These are phyloP conservation scores for Exophiala bonariae DNA, from an alignment of 2,329 filamentous ascomycete species.

Conservation along the genomic window DNA sequence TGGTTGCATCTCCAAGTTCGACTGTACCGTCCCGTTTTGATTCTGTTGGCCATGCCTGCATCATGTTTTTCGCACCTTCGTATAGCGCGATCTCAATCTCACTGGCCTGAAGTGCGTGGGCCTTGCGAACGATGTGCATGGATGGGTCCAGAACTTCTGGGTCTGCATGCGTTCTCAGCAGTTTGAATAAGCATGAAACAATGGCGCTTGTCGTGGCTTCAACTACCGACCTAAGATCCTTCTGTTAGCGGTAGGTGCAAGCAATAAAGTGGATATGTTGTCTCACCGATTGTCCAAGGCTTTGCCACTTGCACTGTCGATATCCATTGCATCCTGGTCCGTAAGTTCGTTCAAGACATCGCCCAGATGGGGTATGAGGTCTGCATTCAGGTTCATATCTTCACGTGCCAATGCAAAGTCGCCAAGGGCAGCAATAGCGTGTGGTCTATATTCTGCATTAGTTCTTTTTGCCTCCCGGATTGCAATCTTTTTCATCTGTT, in stretches of 20 bases:
- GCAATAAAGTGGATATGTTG: conserved; percentile 7
- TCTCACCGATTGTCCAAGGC: conserved; percentile 18
- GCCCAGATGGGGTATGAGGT: conserved; percentile 54
- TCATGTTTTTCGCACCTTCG: conserved; percentile 21
- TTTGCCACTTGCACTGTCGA: conserved; percentile 49
- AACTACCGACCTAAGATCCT: conserved; percentile 7
- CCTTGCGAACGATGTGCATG: conserved; percentile 16
- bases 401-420: conserved; percentile 67
- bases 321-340: conserved; percentile 63
- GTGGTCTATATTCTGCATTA: conserved; percentile 77
- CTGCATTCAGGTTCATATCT: conserved; percentile 69
- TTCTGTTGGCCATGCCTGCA: conserved; percentile 10
- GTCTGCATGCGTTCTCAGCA: conserved; percentile 15
- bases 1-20: conserved; percentile 5
- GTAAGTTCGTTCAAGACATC: conserved; percentile 61
- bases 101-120: conserved; percentile 12
- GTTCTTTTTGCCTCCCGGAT: conserved; percentile 88
- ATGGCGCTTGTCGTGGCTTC: conserved; percentile 20
- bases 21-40: conserved; percentile 3
- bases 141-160: conserved; percentile 20
- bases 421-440: conserved; percentile 72
- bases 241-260: conserved; percentile 16
- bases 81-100: conserved; percentile 19
- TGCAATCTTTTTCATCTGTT: conserved; percentile 73
- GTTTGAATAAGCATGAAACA: conserved; percentile 25